phyloP scores from a whole-genome alignment of 192 early-diverging fungal species.

The Coemansia sp. region DNA sequence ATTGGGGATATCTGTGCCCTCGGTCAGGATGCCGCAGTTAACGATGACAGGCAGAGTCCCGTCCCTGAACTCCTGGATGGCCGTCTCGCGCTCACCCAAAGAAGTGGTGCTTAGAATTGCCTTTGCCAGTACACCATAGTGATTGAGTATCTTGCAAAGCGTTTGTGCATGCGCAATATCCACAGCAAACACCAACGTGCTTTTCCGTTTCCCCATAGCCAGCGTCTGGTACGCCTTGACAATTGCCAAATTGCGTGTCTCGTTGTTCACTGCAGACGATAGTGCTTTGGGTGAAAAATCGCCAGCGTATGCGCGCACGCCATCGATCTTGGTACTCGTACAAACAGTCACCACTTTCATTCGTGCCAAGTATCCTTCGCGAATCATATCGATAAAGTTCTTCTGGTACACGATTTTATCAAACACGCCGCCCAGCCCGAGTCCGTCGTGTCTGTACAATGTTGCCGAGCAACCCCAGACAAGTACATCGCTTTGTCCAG shows the following conservation, averaged over 20 bases:
- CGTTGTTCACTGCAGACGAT: slow-evolving; percentile 59
- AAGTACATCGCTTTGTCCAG: slow-evolving; percentile 56
- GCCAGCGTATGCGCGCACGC: slow-evolving; percentile 47
- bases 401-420: slow-evolving; percentile 76
- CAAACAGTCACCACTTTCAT: slow-evolving; percentile 67
- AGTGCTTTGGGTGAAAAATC: slow-evolving; percentile 67
- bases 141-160: slow-evolving; percentile 58
- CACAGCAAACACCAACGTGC: slow-evolving; percentile 86
- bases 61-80: slow-evolving; percentile 63
- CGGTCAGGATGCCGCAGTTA: slow-evolving; percentile 86
- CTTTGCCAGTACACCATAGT: slow-evolving; percentile 44
- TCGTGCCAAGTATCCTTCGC: slow-evolving; percentile 71
- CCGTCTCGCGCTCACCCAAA: slow-evolving; percentile 54
- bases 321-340: slow-evolving; percentile 58
- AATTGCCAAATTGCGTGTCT: slow-evolving; percentile 61
- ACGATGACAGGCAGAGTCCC: slow-evolving; percentile 74
- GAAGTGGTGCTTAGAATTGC: slow-evolving; percentile 61
- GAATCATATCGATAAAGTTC: slow-evolving; percentile 80
- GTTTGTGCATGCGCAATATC: slow-evolving; percentile 73
- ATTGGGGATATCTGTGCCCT: slow-evolving; percentile 83
- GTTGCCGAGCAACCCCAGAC: slow-evolving; percentile 96
- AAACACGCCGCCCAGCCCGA: slow-evolving; percentile 66
- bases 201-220: slow-evolving; percentile 41
- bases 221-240: slow-evolving; percentile 63
- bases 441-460: slow-evolving; percentile 78